These are phyloP conservation scores for Casuarina equisetifolia DNA, from an alignment of 306 rosid species.

Conservation along the genomic window DNA sequence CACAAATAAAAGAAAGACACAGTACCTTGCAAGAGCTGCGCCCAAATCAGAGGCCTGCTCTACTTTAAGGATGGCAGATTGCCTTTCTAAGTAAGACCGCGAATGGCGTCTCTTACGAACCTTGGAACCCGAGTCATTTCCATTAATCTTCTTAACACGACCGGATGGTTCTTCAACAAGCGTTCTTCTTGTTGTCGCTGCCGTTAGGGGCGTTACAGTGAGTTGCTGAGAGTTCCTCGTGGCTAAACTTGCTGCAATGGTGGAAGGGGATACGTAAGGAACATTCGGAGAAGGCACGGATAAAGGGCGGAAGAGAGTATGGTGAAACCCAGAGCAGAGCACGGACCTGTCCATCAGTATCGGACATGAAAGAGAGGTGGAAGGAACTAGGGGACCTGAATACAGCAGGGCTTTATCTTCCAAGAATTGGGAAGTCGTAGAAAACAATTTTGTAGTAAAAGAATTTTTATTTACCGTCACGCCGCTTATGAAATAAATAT, in stretches of 20 bases:
- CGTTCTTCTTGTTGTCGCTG: not conserved
- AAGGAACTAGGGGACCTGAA: not conserved
- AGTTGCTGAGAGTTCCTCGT: constrained; percentile 15
- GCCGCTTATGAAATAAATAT: too few relatives aligned
- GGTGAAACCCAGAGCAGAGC: constrained; percentile 27
- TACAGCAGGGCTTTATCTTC: too few relatives aligned
- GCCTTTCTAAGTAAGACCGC: constrained; percentile 39
- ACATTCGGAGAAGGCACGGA: constrained; percentile 19
- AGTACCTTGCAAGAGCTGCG: constrained; percentile 65
- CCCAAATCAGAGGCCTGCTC: constrained; percentile 50
- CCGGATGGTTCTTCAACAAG: constrained; percentile 11
- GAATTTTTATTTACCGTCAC: too few relatives aligned
- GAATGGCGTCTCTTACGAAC: constrained; percentile 32
- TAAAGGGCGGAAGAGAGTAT: constrained; percentile 21
- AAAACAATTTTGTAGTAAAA: too few relatives aligned
- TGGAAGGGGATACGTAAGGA: constrained; percentile 8
- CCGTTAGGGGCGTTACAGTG: constrained; percentile 12
- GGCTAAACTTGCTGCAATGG: constrained; percentile 15
- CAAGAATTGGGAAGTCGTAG: too few relatives aligned
- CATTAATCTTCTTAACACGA: not conserved
- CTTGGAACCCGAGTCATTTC: constrained; percentile 5
- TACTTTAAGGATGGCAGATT: constrained; percentile 57
- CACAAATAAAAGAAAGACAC: not conserved
- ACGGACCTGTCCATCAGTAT: constrained; percentile 44
- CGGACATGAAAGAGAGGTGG: not conserved